A percentile compares a stretch with the other conserved stretches of the same genome.
Evolutionary conservation across 2,329 filamentous ascomycete genomes (phyloP).

Genomic region (Colletotrichum magnum): DNA sequence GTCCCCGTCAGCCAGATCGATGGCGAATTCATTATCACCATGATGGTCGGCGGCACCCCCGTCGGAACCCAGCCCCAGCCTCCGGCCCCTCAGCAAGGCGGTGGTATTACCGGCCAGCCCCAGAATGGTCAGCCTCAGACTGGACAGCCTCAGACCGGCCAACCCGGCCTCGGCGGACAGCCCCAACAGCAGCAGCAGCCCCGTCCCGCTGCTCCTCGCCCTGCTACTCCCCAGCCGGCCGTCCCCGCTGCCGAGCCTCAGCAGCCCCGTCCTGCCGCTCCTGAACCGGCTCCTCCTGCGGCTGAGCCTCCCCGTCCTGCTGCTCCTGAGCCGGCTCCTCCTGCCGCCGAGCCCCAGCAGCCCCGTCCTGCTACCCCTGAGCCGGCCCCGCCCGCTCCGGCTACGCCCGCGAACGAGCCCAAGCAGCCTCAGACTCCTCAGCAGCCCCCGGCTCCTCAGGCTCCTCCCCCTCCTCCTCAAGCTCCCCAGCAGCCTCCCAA

Average conservation of each 20-base stretch:
- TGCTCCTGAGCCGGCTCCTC: not conserved
- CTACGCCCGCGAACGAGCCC: not conserved
- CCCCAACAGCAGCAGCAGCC: not conserved
- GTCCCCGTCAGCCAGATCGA: constrained; percentile 43
- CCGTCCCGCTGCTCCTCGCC: constrained; percentile 2
- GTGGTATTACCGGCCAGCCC: constrained; percentile 9
- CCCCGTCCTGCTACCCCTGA: constrained; percentile 4
- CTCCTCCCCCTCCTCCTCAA: constrained; percentile 1
- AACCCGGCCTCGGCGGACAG: not conserved
- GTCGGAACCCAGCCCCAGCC: constrained; percentile 37
- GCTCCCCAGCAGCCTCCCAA: not conserved
- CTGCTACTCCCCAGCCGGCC: constrained; percentile 3
- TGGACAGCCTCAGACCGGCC: constrained; percentile 8
- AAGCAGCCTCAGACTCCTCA: constrained; percentile 2
- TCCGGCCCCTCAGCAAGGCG: constrained; percentile 23
- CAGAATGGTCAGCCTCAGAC: not conserved
- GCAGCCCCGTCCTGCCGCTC: not conserved
- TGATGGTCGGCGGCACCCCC: constrained; percentile 39
- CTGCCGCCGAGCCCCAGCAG: constrained; percentile 7
- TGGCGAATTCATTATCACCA: constrained; percentile 44
- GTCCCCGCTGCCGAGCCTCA: constrained; percentile 7
- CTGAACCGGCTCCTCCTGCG: not conserved
- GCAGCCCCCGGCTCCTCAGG: constrained; percentile 11
- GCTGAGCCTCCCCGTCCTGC: constrained; percentile 14
- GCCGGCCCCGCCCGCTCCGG: not conserved